A percentile compares a stretch with the other conserved stretches of the same genome.
These are phyloP conservation scores for Paramecium biaurelia DNA, from an alignment of 73 alveolate genomes.

Conservation along the genomic window DNA sequence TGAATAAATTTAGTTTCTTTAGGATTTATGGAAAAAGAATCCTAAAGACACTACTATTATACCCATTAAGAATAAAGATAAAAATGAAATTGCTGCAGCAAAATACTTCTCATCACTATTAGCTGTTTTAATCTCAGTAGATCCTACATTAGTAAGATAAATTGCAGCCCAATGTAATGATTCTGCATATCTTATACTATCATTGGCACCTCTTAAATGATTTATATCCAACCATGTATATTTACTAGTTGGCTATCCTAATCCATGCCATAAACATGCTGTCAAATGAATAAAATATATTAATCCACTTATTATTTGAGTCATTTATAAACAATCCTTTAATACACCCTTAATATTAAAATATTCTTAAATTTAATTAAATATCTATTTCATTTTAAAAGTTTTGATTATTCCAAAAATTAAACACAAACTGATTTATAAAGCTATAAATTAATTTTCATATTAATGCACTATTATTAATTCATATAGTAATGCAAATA, in stretches of 20 bases:
- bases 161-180: slow-evolving; percentile 42
- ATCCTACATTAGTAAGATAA: slow-evolving; percentile 9
- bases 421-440: neutral
- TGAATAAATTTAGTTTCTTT: neutral
- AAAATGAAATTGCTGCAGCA: slow-evolving; percentile 1
- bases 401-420: neutral
- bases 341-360: neutral
- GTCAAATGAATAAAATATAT: neutral
- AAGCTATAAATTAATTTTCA: neutral
- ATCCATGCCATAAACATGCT: slow-evolving; percentile 36
- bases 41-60: neutral
- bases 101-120: neutral
- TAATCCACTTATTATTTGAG: neutral
- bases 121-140: neutral
- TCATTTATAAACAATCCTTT: neutral
- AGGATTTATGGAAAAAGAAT: neutral
- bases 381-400: neutral
- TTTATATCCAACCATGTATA: slow-evolving; percentile 7
- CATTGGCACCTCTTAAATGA: neutral
- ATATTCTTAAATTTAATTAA: neutral
- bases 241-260: neutral
- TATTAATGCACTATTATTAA: slow-evolving; percentile 8
- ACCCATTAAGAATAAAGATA: neutral
- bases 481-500: neutral
- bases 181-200: neutral